These are phyloP conservation scores for Ustilago hordei DNA, from an alignment of 1,284 basidiomycete genomes.

Conservation along the genomic window DNA sequence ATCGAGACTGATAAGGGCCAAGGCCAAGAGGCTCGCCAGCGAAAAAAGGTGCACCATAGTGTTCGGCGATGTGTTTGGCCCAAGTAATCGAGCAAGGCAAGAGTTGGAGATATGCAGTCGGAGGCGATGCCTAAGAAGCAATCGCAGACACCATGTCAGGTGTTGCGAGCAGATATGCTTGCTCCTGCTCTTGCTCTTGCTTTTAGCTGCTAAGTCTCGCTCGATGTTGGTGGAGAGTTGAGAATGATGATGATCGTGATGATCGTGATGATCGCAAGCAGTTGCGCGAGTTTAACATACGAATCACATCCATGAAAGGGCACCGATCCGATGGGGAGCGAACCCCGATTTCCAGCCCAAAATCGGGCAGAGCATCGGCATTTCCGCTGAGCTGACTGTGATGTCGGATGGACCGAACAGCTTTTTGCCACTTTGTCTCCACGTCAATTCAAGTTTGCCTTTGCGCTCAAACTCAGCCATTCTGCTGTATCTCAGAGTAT, in stretches of 20 bases:
- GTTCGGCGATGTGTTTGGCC: background rate
- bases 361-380: background rate
- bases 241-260: background rate
- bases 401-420: conserved; percentile 2
- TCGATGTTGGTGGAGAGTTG: background rate
- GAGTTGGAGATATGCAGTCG: no score
- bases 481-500: background rate
- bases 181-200: background rate
- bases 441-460: background rate
- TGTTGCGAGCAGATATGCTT: background rate
- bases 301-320: background rate
- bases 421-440: background rate
- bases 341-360: conserved; percentile 1
- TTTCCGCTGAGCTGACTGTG: background rate
- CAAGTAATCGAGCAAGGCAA: background rate
- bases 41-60: conserved; percentile 15
- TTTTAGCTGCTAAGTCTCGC: background rate
- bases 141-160: conserved; percentile 9
- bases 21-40: conserved; percentile 8
- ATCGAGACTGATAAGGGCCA: conserved; percentile 6
- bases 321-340: background rate
- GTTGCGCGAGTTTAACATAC: background rate
- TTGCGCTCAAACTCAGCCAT: conserved; percentile 1
- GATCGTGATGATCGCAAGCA: background rate
- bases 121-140: background rate